phyloP scores from a whole-genome alignment of 805 yeast genomes.

The Priceomyces castillae region DNA sequence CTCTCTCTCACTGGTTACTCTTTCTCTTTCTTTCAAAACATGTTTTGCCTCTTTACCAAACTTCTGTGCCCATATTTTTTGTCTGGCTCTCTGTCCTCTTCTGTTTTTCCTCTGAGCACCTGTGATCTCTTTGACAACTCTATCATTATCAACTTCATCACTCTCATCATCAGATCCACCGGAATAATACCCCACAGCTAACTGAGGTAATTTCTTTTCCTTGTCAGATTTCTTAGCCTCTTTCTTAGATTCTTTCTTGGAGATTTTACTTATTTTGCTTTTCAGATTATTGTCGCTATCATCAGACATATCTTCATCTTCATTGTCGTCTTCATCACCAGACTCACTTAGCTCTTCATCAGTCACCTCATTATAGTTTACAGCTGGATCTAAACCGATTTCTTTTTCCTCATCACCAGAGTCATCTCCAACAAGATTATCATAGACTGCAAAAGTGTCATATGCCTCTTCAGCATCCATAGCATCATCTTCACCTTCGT shows the following conservation, averaged over 20 bases:
- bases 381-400: constrained; percentile 29
- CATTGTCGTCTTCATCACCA: constrained; percentile 18
- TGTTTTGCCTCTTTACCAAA: constrained; percentile 85
- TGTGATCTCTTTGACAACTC: constrained; percentile 51
- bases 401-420: constrained; percentile 38
- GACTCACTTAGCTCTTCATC: constrained; percentile 58
- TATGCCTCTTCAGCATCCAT: constrained; percentile 25
- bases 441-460: constrained; percentile 36
- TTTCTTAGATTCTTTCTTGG: constrained; percentile 20
- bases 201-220: constrained; percentile 55
- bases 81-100: constrained; percentile 96
- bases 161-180: constrained; percentile 71
- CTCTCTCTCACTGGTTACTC: constrained; percentile 54
- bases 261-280: constrained; percentile 23
- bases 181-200: constrained; percentile 79
- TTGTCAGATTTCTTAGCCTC: constrained; percentile 19
- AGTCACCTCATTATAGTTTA: constrained; percentile 58
- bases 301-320: neutral
- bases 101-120: constrained; percentile 69
- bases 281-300: constrained; percentile 32
- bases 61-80: constrained; percentile 92
- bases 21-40: constrained; percentile 61
- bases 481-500: constrained; percentile 10
- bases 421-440: constrained; percentile 41
- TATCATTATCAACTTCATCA: constrained; percentile 41